Evolutionary conservation across 2,329 filamentous ascomycete genomes (phyloP).

Genomic region (Cladophialophora exuberans): DNA sequence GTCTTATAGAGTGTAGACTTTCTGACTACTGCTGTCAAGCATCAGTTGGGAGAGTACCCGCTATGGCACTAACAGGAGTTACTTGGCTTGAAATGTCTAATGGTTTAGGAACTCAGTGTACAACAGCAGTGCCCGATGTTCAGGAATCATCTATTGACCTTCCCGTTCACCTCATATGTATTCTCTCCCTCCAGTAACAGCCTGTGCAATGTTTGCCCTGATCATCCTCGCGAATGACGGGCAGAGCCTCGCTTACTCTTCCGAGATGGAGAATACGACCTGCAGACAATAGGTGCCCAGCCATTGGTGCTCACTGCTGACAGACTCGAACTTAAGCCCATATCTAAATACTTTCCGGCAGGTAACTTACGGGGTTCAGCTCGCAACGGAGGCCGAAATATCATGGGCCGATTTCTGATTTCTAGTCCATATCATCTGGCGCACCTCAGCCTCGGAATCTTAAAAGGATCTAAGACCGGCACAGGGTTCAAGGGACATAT

Average conservation of each 20-base stretch:
- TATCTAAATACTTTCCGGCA: not conserved
- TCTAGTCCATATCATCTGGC: not conserved
- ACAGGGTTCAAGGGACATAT: not conserved
- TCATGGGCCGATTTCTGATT: not conserved
- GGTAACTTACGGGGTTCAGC: slow-evolving; percentile 9
- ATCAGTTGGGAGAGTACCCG: no score
- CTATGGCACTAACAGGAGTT: no score
- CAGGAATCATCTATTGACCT: not conserved
- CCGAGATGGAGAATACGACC: not conserved
- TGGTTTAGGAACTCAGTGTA: no score
- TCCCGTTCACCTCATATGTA: not conserved
- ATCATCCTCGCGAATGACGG: not conserved
- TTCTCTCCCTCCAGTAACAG: no score
- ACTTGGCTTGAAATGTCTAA: no score
- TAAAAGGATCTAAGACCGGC: not conserved
- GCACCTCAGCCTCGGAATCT: slow-evolving; percentile 4
- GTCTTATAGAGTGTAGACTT: no score
- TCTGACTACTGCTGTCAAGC: no score
- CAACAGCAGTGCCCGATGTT: no score
- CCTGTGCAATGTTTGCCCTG: not conserved
- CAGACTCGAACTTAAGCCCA: not conserved
- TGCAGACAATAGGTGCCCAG: not conserved
- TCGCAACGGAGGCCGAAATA: slow-evolving; percentile 12
- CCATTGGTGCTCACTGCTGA: slow-evolving; percentile 14
- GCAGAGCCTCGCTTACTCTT: slow-evolving; percentile 12